These are phyloP conservation scores for Scedosporium dehoogii DNA, from an alignment of 2,329 filamentous ascomycete species.

Conservation along the genomic window DNA sequence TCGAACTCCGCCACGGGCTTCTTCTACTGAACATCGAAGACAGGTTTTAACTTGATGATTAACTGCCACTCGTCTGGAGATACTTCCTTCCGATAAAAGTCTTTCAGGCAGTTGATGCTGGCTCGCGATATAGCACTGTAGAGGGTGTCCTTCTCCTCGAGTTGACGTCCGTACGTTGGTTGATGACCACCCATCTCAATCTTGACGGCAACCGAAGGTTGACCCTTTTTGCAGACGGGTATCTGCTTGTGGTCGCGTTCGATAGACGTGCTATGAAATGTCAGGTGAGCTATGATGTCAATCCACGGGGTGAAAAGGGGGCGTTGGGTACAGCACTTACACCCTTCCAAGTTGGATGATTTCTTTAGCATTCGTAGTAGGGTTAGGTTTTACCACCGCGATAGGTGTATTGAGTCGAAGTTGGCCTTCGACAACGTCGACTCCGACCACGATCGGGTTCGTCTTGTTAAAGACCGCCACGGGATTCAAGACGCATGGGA, in stretches of 20 bases:
- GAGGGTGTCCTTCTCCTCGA: slow-evolving; percentile 81
- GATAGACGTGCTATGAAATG: slow-evolving; percentile 66
- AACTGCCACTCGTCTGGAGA: slow-evolving; percentile 88
- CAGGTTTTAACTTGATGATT: slow-evolving; percentile 87
- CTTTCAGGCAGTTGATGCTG: slow-evolving; percentile 91
- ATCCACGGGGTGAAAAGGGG: background rate
- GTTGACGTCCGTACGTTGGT: slow-evolving; percentile 86
- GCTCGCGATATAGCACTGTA: slow-evolving; percentile 81
- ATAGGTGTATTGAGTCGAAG: slow-evolving; percentile 84
- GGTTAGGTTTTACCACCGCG: slow-evolving; percentile 73
- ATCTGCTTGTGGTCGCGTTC: slow-evolving; percentile 97
- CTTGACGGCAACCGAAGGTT: slow-evolving; percentile 96
- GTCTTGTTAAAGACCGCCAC: slow-evolving; percentile 99
- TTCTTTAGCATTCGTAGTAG: slow-evolving; percentile 72
- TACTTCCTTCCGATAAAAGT: slow-evolving; percentile 84
- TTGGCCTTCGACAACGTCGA: slow-evolving; percentile 88
- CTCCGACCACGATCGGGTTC: slow-evolving; percentile 84
- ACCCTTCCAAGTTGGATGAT: slow-evolving; percentile 82
- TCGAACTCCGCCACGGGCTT: background rate
- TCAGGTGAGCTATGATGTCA: background rate
- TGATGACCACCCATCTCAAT: slow-evolving; percentile 90
- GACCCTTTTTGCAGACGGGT: slow-evolving; percentile 83
- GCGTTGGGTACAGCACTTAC: slow-evolving; percentile 44
- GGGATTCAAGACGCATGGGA: slow-evolving; percentile 83
- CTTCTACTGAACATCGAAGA: slow-evolving; percentile 77